A percentile compares a stretch with the other conserved stretches of the same genome.
These are phyloP conservation scores for Annulohypoxylon bovei DNA, from an alignment of 495 filamentous ascomycete genomes.

Conservation along the genomic window DNA sequence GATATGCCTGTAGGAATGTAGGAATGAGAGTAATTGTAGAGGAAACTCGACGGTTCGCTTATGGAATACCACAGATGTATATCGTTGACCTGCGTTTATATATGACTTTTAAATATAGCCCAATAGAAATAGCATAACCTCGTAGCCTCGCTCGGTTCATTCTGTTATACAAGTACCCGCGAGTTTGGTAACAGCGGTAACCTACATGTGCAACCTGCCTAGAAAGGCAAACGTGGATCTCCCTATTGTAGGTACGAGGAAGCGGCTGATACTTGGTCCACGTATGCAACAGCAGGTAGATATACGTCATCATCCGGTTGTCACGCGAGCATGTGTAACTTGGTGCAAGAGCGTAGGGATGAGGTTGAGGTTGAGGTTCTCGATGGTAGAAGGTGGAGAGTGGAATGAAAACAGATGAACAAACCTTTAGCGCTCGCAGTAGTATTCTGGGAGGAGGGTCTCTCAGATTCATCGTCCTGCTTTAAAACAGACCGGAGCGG, in stretches of 20 bases:
- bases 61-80: slow-evolving; percentile 5
- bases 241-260: not conserved
- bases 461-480: slow-evolving; percentile 53
- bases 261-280: not conserved
- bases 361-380: not conserved
- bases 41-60: not conserved
- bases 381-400: not conserved
- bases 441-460: slow-evolving; percentile 45
- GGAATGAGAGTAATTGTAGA: not conserved
- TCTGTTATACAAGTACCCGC: not conserved
- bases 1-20: not conserved
- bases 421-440: slow-evolving; percentile 54
- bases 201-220: not conserved
- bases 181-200: not conserved
- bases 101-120: not conserved
- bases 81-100: not conserved
- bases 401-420: slow-evolving; percentile 31
- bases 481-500: slow-evolving; percentile 58
- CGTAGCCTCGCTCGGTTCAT: not conserved
- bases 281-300: slow-evolving; percentile 2
- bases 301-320: not conserved
- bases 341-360: not conserved
- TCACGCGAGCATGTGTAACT: slow-evolving; percentile 14
- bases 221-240: not conserved
- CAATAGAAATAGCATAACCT: not conserved